Conservation (phyloP, 73 alveolate genomes). For the Paramecium sexaurelia region DNA sequence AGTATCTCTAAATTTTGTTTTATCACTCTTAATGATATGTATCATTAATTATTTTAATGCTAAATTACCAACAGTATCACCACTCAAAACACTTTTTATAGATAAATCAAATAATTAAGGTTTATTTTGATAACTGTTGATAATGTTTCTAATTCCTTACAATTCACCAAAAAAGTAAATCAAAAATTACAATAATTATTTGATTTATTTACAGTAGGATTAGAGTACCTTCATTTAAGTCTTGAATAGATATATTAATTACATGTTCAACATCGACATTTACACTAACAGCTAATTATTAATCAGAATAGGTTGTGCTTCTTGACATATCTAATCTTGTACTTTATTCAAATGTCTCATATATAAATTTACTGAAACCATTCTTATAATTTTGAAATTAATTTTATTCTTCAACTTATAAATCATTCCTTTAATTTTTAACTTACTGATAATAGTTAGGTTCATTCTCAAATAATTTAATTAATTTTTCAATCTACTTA, state of each 20-base stretch:
- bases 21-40: not conserved
- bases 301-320: not conserved
- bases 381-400: not conserved
- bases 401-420: not conserved
- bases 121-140: not conserved
- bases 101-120: not conserved
- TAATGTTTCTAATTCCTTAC: not conserved
- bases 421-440: not conserved
- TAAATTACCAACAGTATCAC: not conserved
- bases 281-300: not conserved
- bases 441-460: not conserved
- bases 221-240: not conserved
- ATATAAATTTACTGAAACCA: constrained; percentile 16
- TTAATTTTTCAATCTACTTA: not conserved
- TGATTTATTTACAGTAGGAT: not conserved
- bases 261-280: constrained; percentile 32
- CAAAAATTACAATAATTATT: not conserved
- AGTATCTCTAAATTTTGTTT: not conserved
- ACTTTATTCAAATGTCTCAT: constrained; percentile 5
- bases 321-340: not conserved
- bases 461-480: constrained; percentile 19
- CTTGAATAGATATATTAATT: not conserved
- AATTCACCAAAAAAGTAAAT: constrained; percentile 9
- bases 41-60: constrained; percentile 24
- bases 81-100: not conserved